A percentile compares a stretch with the other conserved stretches of the same genome.
phyloP scores from a whole-genome alignment of 176 grass and related monocot genomes.

The Oryza meridionalis region DNA sequence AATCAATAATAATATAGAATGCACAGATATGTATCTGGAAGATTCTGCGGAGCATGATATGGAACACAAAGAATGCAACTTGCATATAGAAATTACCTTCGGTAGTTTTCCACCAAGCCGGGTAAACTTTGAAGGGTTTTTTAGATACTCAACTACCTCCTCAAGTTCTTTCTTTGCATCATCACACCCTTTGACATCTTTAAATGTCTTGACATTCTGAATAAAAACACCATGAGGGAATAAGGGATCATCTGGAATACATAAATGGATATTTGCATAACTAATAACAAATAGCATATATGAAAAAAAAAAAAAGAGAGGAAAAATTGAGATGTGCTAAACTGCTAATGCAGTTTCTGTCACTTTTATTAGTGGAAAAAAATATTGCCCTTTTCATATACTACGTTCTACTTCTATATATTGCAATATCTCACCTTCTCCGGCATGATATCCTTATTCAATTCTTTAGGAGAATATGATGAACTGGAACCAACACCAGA shows the following conservation, averaged over 20 bases:
- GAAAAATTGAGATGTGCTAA: conserved; percentile 10
- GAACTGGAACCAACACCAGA: conserved; percentile 86
- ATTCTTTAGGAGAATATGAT: conserved; percentile 84
- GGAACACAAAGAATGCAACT: conserved; percentile 30
- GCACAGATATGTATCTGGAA: not conserved
- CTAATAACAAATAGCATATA: not conserved
- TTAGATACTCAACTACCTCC: conserved; percentile 98
- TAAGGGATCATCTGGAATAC: conserved; percentile 20
- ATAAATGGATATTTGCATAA: conserved; percentile 21
- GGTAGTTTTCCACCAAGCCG: conserved; percentile 96
- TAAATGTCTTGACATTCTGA: conserved; percentile 98
- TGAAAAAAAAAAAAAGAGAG: not conserved
- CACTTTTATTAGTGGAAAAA: not conserved
- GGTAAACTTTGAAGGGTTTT: conserved; percentile 94
- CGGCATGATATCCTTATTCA: conserved; percentile 93
- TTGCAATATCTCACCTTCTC: conserved; percentile 71
- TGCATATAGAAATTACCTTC: conserved; percentile 63
- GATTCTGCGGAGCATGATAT: not conserved
- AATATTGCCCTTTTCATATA: conserved; percentile 2
- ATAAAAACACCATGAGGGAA: conserved; percentile 21
- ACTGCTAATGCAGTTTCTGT: not conserved
- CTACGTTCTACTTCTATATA: conserved; percentile 1
- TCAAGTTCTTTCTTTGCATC: conserved; percentile 99
- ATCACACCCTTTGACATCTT: conserved; percentile 99
- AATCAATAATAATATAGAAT: not conserved